Conservation (phyloP, 2,329 filamentous ascomycete species). For the Oidium heveae region DNA sequence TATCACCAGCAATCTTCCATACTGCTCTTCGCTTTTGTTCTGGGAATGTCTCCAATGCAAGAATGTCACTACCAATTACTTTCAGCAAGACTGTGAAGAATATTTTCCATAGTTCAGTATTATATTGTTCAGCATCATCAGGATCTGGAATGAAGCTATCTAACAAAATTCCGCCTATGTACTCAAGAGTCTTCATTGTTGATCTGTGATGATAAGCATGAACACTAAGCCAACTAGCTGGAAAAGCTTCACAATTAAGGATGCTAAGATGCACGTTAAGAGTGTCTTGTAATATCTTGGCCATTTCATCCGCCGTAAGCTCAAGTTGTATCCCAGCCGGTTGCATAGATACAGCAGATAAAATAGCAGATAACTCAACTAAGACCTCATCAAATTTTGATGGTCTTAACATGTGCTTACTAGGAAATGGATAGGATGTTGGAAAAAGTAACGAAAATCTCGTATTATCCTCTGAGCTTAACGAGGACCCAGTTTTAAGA, state of each 20-base stretch:
- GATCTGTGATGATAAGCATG: slow-evolving; percentile 85
- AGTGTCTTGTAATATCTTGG: slow-evolving; percentile 49
- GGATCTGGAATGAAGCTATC: slow-evolving; percentile 67
- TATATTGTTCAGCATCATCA: slow-evolving; percentile 60
- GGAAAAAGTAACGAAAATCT: slow-evolving; percentile 76
- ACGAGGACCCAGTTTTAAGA: background rate
- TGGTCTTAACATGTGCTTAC: slow-evolving; percentile 32
- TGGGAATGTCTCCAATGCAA: slow-evolving; percentile 84
- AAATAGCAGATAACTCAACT: slow-evolving; percentile 65
- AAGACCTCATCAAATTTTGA: slow-evolving; percentile 58
- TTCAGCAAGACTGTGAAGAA: slow-evolving; percentile 80
- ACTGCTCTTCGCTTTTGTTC: slow-evolving; percentile 91
- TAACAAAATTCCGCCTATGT: slow-evolving; percentile 55
- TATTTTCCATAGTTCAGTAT: slow-evolving; percentile 78
- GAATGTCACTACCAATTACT: slow-evolving; percentile 64
- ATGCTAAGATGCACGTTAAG: slow-evolving; percentile 77
- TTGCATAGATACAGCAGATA: slow-evolving; percentile 58
- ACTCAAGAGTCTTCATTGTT: slow-evolving; percentile 63
- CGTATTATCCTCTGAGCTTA: slow-evolving; percentile 25
- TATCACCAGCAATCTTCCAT: slow-evolving; percentile 97
- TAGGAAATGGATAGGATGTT: slow-evolving; percentile 67
- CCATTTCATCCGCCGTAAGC: slow-evolving; percentile 46
- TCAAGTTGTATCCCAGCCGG: slow-evolving; percentile 53
- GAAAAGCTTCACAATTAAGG: slow-evolving; percentile 70
- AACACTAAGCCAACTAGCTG: slow-evolving; percentile 69